These are phyloP conservation scores for Puccinia hordei DNA, from an alignment of 1,284 basidiomycete species.

Conservation along the genomic window DNA sequence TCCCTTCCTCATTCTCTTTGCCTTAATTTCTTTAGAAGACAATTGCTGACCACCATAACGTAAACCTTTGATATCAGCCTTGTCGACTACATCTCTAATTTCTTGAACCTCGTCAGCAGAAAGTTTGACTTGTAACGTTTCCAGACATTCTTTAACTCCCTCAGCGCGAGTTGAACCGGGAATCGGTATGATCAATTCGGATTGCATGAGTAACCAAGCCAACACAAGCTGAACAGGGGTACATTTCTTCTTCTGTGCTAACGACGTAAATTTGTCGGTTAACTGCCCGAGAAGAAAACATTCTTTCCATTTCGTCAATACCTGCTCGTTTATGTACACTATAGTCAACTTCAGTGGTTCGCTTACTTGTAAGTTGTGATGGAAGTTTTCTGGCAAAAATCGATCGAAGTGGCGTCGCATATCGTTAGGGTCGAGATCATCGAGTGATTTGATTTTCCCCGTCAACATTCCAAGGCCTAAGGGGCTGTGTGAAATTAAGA, in stretches of 20 bases:
- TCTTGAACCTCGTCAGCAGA: constrained; percentile 8
- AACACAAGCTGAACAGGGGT: constrained; percentile 61
- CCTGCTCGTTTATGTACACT: background rate
- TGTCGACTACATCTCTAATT: constrained; percentile 10
- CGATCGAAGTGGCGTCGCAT: constrained; percentile 58
- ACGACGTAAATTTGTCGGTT: constrained; percentile 33
- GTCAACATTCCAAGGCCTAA: constrained; percentile 61
- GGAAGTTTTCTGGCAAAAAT: constrained; percentile 58
- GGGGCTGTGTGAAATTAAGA: constrained; percentile 55
- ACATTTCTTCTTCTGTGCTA: constrained; percentile 59
- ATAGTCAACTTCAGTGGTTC: background rate
- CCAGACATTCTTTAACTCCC: constrained; percentile 35
- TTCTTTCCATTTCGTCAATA: background rate
- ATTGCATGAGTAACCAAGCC: constrained; percentile 62
- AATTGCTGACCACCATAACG: constrained; percentile 33
- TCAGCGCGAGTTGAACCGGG: constrained; percentile 58
- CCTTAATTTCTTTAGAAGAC: no score
- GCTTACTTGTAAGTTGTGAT: constrained; percentile 59
- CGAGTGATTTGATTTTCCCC: constrained; percentile 55
- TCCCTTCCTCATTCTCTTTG: no score
- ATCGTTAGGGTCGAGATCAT: constrained; percentile 59
- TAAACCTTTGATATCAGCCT: constrained; percentile 35
- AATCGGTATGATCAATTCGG: constrained; percentile 59
- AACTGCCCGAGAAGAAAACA: constrained; percentile 28
- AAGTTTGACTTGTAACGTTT: constrained; percentile 12